phyloP scores from a whole-genome alignment of 2,329 filamentous ascomycete species.

The Penicillium occitanis region DNA sequence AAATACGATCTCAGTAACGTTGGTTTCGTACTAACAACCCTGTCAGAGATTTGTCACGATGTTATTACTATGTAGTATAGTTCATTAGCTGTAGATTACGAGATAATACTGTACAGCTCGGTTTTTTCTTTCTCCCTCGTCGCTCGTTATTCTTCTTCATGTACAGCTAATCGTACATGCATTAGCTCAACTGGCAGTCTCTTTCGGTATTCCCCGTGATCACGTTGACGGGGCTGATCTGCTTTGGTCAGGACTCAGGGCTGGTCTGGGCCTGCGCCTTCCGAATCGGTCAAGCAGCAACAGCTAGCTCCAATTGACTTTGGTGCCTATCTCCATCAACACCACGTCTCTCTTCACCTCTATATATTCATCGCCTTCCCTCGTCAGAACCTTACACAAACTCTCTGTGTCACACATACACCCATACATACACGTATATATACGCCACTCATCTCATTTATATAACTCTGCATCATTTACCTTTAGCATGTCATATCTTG shows the following conservation, averaged over 20 bases:
- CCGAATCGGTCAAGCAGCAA: slow-evolving; percentile 7
- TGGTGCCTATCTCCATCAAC: slow-evolving; percentile 5
- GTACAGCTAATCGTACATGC: slow-evolving; percentile 1
- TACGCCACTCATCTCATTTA: not conserved
- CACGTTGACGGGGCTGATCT: slow-evolving; percentile 15
- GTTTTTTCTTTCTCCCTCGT: not conserved
- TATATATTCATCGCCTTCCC: slow-evolving; percentile 4
- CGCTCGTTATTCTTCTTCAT: not conserved
- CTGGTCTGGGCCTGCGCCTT: slow-evolving; percentile 15
- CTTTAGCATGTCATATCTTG: not conserved
- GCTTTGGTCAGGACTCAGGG: slow-evolving; percentile 6
- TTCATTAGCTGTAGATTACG: not conserved
- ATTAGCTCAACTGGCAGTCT: slow-evolving; percentile 6
- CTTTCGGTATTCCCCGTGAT: slow-evolving; percentile 19
- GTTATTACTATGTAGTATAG: not conserved
- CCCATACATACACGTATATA: not conserved
- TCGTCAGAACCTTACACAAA: not conserved
- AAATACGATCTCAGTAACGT: slow-evolving; percentile 4
- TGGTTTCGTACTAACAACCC: not conserved
- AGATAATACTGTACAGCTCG: not conserved
- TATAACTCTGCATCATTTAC: not conserved
- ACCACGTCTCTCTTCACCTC: not conserved
- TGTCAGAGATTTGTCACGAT: slow-evolving; percentile 3
- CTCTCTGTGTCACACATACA: not conserved
- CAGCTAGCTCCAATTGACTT: slow-evolving; percentile 19